Base-by-base conservation (phyloP, 805 yeast species). In the Ogataea paraovalis region DNA sequence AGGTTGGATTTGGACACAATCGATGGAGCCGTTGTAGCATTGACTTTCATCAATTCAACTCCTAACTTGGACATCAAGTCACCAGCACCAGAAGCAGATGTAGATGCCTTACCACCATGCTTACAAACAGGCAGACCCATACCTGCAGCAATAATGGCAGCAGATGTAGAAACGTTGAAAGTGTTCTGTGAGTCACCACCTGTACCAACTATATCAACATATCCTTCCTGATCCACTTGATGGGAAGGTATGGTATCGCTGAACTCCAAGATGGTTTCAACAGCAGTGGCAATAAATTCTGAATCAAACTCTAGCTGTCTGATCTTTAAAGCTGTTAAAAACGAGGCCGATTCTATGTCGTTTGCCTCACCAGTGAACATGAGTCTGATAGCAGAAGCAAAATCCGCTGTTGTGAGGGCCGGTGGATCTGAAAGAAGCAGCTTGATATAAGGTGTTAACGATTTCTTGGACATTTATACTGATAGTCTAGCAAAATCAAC, bases 141-240 rank as follows among this genome's bases (percentile, higher is more conserved):
- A 7, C 99, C 99, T 0, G 98, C 88, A 0, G 90, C 94, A 2
- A 94, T 90, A 42, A 94, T 89, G 1, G 97, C 97, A 1, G 97
- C 75, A 2, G 97, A 87, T 0, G 99, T 94, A 14, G 96, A 85
- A 2, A 94, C 99, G 58, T 94, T 94, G 71, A 94, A 94, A 0
- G 99, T 94, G 63, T 94, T 85, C 62, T 94, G 96, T 2, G 97
- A 97, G 63, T 94, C 99, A 14, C 99, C 99, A 23, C 99, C 99
- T 0, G 99, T 94, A 1, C 99, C 99, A 5, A 94, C 99, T 27
- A 94, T 87, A 65, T 94, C 99, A 5, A 85, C 74, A 55, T 77
- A 85, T 0, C 85, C 85, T 1, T 64, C 66, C 1, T 68, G 57
- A 36, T 76, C 78, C 13, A 78, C 76, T 1, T 60, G 55, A 7